phyloP scores from a whole-genome alignment of 257 asterid genomes.

The Schizonepeta tenuifolia region DNA sequence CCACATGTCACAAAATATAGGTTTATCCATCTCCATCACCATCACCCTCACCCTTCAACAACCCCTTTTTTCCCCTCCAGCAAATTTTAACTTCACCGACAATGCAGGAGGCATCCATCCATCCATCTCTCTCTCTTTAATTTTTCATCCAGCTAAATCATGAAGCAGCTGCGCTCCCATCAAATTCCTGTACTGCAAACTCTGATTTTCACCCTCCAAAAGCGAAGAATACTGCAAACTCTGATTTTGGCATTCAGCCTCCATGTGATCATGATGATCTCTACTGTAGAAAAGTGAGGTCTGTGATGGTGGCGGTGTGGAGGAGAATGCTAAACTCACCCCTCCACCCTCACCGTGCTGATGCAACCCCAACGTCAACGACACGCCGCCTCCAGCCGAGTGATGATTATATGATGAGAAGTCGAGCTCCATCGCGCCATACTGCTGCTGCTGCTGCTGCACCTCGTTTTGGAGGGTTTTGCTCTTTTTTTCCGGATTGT shows the following conservation, averaged over 20 bases:
- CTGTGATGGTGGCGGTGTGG: slow-evolving; percentile 42
- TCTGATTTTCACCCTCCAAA: slow-evolving; percentile 76
- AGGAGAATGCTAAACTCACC: slow-evolving; percentile 56
- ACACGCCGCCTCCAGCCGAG: slow-evolving; percentile 50
- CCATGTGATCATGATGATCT: slow-evolving; percentile 44
- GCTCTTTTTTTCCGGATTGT: slow-evolving; percentile 36
- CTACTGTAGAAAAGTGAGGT: slow-evolving; percentile 51
- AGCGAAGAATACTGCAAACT: slow-evolving; percentile 66
- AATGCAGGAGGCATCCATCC: slow-evolving; percentile 10
- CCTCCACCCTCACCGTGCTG: slow-evolving; percentile 56
- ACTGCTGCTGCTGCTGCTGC: too few species aligned
- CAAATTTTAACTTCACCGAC: slow-evolving; percentile 47
- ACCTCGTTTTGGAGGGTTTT: slow-evolving; percentile 31
- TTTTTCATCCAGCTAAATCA: slow-evolving; percentile 89
- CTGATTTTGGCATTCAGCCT: slow-evolving; percentile 60
- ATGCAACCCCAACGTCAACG: slow-evolving; percentile 81
- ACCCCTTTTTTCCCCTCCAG: slow-evolving; percentile 4
- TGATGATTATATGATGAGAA: slow-evolving; percentile 58
- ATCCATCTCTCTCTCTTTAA: too few species aligned
- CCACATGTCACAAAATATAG: slow-evolving; percentile 28
- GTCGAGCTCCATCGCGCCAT: slow-evolving; percentile 60
- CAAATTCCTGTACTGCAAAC: slow-evolving; percentile 76
- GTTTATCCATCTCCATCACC: slow-evolving; percentile 33
- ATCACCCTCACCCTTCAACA: slow-evolving; percentile 30
- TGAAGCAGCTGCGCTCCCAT: slow-evolving; percentile 95